Conservation (phyloP, 495 filamentous ascomycete species). For the Tuber microsphaerosporum region DNA sequence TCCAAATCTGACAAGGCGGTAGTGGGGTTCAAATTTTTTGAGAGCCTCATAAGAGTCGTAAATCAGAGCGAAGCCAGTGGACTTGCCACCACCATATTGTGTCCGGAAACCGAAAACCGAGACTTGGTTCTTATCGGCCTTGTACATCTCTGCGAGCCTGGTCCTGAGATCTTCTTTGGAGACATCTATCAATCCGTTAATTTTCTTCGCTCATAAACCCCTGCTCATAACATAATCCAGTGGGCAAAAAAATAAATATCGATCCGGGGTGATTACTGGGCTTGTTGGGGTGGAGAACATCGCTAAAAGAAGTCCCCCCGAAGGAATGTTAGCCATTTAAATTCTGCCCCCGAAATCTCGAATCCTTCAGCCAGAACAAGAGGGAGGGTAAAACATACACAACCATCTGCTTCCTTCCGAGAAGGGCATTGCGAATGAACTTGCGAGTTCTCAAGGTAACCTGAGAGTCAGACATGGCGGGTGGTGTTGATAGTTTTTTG, state of each 20-base stretch:
- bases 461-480: conserved; percentile 81
- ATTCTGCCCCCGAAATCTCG: background rate
- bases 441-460: conserved; percentile 99
- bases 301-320: conserved; percentile 51
- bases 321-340: conserved; percentile 17
- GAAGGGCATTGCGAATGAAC: conserved; percentile 99
- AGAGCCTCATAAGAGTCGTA: conserved; percentile 94
- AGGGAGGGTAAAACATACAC: conserved; percentile 64
- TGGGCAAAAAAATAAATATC: background rate
- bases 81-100: conserved; percentile 99
- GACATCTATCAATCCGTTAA: conserved; percentile 52
- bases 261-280: conserved; percentile 48
- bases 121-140: conserved; percentile 91
- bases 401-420: conserved; percentile 99
- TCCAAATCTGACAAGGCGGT: conserved; percentile 88
- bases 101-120: conserved; percentile 97
- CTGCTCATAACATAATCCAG: background rate
- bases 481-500: conserved; percentile 23
- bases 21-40: conserved; percentile 99
- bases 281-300: conserved; percentile 98
- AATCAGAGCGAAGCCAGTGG: conserved; percentile 94
- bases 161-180: conserved; percentile 95
- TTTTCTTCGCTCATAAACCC: background rate
- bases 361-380: conserved; percentile 11
- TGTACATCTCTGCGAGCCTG: conserved; percentile 94